Evolutionary conservation across 1,284 basidiomycete genomes (phyloP), one percentile per base, ranked within the genome.

Genomic region (Sanghuangporus weigelae): DNA sequence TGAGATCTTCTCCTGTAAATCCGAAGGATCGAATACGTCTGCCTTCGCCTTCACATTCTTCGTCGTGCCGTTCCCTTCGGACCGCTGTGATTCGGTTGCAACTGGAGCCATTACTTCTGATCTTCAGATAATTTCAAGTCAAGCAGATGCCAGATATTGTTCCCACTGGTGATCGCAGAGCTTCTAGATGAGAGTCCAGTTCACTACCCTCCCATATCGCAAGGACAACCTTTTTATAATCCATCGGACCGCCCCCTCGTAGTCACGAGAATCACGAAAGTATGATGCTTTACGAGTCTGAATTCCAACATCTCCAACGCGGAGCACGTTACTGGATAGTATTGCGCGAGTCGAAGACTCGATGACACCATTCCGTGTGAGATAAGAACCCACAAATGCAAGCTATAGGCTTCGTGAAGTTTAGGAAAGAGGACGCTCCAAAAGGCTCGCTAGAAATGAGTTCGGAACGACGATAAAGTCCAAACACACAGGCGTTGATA

Each of bases 1-100:
- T 62, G 69, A n/a, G 19, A 54, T 6, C 19, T 38, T 69, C 38
- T 68, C 66, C n/a, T 53, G 46, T 4, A 59, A 23, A 26, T 54
- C 60, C 12, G 57, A 50, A 48, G 59, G 42, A 35, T 68, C 64
- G 14, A 50, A 60, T 6, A 46, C 46, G n/a, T 42, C 56, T 12
- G 16, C 26, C 57, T 57, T 58, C 26, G 57, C 38, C 49, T 65
- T 62, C 56, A 59, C 26, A 21, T 36, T 42, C 53, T 62, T 44
- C 16, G 57, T 7, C 19, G 35, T 42, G 10, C 23, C 44, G 19
- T 50, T 38, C 21, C 11, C 46, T 11, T 35, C 36, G 16, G 36
- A 40, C 42, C 40, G 51, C 31, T 55, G 54, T 19, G 59, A 26
- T 38, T 62, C 60, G 16, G 64, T 65, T 1, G 65, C 65, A n/a